These are phyloP conservation scores for Sequoiadendron giganteum DNA, from an alignment of 75 land plant genomes.

Conservation along the genomic window DNA sequence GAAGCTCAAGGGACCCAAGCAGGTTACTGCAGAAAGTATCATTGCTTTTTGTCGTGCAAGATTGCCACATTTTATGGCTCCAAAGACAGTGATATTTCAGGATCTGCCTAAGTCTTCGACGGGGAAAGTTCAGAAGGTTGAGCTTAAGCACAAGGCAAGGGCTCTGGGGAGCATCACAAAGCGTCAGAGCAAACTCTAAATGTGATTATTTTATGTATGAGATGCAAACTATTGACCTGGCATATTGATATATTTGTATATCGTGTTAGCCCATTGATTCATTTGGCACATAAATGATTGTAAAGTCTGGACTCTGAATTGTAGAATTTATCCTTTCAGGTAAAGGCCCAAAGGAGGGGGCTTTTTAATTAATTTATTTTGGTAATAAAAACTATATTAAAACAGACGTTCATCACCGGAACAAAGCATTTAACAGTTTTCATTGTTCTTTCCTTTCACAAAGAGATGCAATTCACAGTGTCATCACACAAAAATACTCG, in stretches of 20 bases:
- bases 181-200: not conserved
- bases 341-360: not conserved
- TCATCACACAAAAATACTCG: not conserved
- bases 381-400: not conserved
- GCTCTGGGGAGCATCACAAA: slow-evolving; percentile 28
- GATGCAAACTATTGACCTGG: not conserved
- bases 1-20: slow-evolving; percentile 29
- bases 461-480: not conserved
- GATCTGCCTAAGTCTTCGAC: slow-evolving; percentile 63
- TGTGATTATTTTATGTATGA: not conserved
- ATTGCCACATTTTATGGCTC: slow-evolving; percentile 56
- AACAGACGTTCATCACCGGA: not conserved
- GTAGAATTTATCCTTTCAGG: not conserved
- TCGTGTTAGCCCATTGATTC: not conserved
- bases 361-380: not conserved
- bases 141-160: slow-evolving; percentile 45
- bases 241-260: not conserved
- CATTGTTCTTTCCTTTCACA: not conserved
- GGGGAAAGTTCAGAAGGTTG: slow-evolving; percentile 52
- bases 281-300: not conserved
- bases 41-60: slow-evolving; percentile 37
- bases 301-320: not conserved
- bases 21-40: slow-evolving; percentile 29
- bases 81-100: slow-evolving; percentile 45
- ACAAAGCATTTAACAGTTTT: not conserved